These are phyloP conservation scores for Datisca glomerata DNA, from an alignment of 306 rosid genomes.

Conservation along the genomic window DNA sequence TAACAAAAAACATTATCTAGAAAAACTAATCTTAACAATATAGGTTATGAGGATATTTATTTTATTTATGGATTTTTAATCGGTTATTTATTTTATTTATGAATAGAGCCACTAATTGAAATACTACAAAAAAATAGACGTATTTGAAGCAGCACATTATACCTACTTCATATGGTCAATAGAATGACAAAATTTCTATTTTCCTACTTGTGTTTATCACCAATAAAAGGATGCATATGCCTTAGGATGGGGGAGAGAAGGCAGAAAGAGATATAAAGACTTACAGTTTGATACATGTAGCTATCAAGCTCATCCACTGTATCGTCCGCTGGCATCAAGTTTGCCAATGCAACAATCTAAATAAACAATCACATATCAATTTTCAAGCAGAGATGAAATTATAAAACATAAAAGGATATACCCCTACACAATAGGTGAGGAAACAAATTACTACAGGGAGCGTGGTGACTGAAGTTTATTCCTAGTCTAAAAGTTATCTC, in stretches of 20 bases:
- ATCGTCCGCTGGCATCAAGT: slow-evolving; percentile 86
- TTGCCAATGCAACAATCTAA: slow-evolving; percentile 92
- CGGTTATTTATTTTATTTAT: no score
- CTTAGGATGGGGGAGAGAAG: no score
- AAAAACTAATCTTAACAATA: no score
- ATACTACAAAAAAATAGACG: no score
- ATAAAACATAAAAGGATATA: neutral
- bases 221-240: neutral
- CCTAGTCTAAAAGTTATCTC: neutral
- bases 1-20: no score
- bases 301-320: slow-evolving; percentile 89
- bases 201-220: neutral
- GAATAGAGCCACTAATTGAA: no score
- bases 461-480: no score
- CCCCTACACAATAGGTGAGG: neutral
- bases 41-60: no score
- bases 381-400: neutral
- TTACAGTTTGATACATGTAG: slow-evolving; percentile 94
- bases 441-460: no score
- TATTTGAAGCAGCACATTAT: no score
- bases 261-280: slow-evolving; percentile 16
- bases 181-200: neutral
- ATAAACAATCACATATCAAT: neutral
- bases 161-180: no score
- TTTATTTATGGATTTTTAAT: no score